A percentile compares a stretch with the other conserved stretches of the same genome.
Evolutionary conservation across 1,284 basidiomycete genomes (phyloP).

Genomic region (Ceratobasidium theobromae): DNA sequence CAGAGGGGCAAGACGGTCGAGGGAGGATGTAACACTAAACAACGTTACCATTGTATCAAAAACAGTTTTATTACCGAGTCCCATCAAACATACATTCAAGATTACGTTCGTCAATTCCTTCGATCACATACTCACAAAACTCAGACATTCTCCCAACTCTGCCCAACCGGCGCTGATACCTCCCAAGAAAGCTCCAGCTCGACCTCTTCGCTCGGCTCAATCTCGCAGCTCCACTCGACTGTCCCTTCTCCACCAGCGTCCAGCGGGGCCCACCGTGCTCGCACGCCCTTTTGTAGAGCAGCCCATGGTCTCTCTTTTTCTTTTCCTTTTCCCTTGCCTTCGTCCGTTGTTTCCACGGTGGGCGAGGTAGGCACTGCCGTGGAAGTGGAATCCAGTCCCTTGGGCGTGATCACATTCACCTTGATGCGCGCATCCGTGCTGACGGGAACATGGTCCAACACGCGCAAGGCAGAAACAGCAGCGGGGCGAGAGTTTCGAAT

Average conservation of each 20-base stretch:
- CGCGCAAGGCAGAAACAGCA: slow-evolving; percentile 33
- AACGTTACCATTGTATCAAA: too few relatives aligned
- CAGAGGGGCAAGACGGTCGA: too few relatives aligned
- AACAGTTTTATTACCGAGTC: too few relatives aligned
- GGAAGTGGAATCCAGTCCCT: slow-evolving; percentile 4
- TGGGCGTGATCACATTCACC: slow-evolving; percentile 37
- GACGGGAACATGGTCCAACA: slow-evolving; percentile 38
- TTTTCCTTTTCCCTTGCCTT: too few relatives aligned
- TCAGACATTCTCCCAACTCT: too few relatives aligned
- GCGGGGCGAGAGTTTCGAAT: too few relatives aligned
- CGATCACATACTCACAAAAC: slow-evolving; percentile 34
- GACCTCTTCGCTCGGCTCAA: slow-evolving; percentile 31
- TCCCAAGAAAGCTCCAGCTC: slow-evolving; percentile 37
- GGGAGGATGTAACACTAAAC: too few relatives aligned
- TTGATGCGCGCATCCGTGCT: slow-evolving; percentile 38
- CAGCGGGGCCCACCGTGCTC: slow-evolving; percentile 31
- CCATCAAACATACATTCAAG: not conserved
- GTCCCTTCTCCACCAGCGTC: slow-evolving; percentile 35
- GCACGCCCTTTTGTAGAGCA: slow-evolving; percentile 21
- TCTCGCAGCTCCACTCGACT: slow-evolving; percentile 37
- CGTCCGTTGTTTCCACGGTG: not conserved
- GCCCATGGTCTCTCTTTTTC: not conserved
- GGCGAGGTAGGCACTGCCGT: too few relatives aligned
- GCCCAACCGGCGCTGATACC: slow-evolving; percentile 36
- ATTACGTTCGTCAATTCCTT: not conserved